Conservation (phyloP, 805 yeast species). For the Saturnispora quitensis region DNA sequence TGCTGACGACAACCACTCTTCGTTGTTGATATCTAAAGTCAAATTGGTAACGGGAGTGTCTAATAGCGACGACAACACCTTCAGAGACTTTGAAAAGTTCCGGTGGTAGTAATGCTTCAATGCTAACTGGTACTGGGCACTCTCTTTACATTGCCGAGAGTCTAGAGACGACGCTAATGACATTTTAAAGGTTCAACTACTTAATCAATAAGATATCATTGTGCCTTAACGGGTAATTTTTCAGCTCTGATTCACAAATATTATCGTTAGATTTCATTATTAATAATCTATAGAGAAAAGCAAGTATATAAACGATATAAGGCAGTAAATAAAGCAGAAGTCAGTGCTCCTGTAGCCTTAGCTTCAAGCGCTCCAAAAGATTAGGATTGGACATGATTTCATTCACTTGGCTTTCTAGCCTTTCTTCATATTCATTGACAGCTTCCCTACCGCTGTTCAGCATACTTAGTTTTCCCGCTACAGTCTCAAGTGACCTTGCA, state of each 20-base stretch:
- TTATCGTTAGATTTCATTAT: background rate
- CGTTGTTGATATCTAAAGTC: background rate
- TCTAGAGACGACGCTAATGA: slow-evolving; percentile 2
- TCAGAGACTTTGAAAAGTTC: slow-evolving; percentile 1
- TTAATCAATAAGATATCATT: background rate
- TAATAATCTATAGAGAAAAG: background rate
- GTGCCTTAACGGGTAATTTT: background rate
- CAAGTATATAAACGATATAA: background rate
- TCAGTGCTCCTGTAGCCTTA: background rate
- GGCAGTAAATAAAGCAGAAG: background rate
- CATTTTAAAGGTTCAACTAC: background rate
- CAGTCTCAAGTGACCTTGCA: background rate
- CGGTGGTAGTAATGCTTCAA: slow-evolving; percentile 2
- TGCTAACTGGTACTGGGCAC: slow-evolving; percentile 2
- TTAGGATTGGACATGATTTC: background rate
- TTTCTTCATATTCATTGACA: background rate
- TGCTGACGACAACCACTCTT: background rate
- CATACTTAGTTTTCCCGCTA: background rate
- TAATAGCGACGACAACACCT: background rate
- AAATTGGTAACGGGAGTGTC: background rate
- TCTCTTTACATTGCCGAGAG: background rate
- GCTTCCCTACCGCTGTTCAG: background rate
- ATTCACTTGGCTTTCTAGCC: background rate
- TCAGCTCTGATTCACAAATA: background rate
- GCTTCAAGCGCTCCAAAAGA: background rate